A percentile compares a stretch with the other conserved stretches of the same genome.
These are phyloP conservation scores for Rhizopus arrhizus DNA, from an alignment of 371 early-diverging fungal genomes.

Conservation along the genomic window DNA sequence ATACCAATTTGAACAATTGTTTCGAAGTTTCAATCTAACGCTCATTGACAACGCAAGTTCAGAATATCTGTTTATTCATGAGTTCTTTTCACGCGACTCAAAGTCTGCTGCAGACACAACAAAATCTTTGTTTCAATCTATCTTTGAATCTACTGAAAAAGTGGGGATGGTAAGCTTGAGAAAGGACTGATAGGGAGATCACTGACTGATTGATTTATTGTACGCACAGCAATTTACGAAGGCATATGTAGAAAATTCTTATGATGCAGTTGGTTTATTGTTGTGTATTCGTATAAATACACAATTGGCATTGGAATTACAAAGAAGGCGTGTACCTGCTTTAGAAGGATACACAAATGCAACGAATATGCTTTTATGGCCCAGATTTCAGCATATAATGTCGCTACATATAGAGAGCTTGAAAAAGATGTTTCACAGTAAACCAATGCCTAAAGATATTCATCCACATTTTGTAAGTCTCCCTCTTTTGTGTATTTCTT, in stretches of 20 bases:
- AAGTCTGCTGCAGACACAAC: conserved; percentile 49
- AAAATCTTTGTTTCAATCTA: conserved; percentile 63
- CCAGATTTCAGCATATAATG: conserved; percentile 86
- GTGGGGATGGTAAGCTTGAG: conserved; percentile 61
- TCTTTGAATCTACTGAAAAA: conserved; percentile 84
- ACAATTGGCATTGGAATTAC: conserved; percentile 79
- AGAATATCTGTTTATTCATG: conserved; percentile 86
- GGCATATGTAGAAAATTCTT: conserved; percentile 70
- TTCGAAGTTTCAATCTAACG: conserved; percentile 83
- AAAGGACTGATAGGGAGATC: neutral
- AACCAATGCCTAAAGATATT: conserved; percentile 71
- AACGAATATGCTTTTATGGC: conserved; percentile 91
- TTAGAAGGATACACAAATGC: conserved; percentile 84
- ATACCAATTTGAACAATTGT: conserved; percentile 76
- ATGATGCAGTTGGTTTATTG: conserved; percentile 87
- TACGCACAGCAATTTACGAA: conserved; percentile 60
- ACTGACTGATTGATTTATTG: neutral
- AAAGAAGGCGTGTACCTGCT: conserved; percentile 77
- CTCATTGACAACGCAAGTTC: conserved; percentile 91
- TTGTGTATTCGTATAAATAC: conserved; percentile 86
- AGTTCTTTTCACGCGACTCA: conserved; percentile 77
- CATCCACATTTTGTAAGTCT: conserved; percentile 81
- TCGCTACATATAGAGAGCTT: conserved; percentile 86
- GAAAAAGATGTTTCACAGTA: conserved; percentile 65
- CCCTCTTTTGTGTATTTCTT: neutral